Percentiles rank a stretch among this genome's conserved stretches.
phyloP scores from a whole-genome alignment of 257 asterid species.

The Ajuga chamaepitys region DNA sequence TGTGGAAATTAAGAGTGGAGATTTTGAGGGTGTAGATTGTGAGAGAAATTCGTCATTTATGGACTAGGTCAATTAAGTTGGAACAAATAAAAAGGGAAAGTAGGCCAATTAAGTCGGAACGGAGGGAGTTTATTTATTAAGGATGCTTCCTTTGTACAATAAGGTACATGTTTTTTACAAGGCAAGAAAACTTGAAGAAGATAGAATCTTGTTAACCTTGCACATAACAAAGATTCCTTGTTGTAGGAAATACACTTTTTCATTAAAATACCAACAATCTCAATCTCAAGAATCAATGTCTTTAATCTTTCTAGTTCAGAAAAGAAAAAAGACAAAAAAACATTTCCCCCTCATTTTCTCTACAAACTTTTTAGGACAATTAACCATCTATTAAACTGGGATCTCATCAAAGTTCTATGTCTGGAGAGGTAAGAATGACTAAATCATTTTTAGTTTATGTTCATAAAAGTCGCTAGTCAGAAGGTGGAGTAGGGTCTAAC shows the following conservation, averaged over 20 bases:
- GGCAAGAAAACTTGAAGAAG: conserved; percentile 22
- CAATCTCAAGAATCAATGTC: conserved; percentile 3
- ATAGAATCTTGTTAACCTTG: conserved; percentile 9
- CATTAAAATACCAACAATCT: background rate
- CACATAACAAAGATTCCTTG: conserved; percentile 23
- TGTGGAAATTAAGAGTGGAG: too few relatives aligned
- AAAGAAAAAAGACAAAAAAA: background rate
- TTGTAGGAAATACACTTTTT: conserved; percentile 3
- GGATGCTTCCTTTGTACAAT: conserved; percentile 9
- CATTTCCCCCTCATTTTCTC: background rate
- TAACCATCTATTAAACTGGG: conserved; percentile 22
- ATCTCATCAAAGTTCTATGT: conserved; percentile 27
- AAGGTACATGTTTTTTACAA: conserved; percentile 11
- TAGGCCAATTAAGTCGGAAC: too few relatives aligned
- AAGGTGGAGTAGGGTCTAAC: too few relatives aligned
- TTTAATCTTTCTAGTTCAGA: background rate
- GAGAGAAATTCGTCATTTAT: too few relatives aligned
- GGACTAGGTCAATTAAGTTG: too few relatives aligned
- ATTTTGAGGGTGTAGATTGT: too few relatives aligned
- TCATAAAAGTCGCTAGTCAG: too few relatives aligned
- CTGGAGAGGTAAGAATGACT: conserved; percentile 29
- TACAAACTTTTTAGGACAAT: background rate
- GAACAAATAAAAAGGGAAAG: too few relatives aligned
- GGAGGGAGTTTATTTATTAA: too few relatives aligned
- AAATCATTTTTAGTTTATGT: too few relatives aligned